These are phyloP conservation scores for Zygosaccharomyces kombuchaensis DNA, from an alignment of 805 yeast genomes.

Conservation along the genomic window DNA sequence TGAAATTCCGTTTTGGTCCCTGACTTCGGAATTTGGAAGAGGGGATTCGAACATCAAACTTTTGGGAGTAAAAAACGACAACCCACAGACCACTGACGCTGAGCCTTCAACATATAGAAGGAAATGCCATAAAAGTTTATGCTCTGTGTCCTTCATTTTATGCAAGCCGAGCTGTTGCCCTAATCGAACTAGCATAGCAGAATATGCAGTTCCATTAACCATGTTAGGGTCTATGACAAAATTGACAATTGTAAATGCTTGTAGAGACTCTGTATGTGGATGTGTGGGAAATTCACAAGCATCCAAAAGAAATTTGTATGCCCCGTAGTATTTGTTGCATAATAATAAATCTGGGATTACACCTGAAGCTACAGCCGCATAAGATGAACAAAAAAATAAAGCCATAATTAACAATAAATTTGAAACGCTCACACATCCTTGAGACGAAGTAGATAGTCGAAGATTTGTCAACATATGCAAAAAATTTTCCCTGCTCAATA, in stretches of 20 bases:
- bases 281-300: constrained; percentile 20
- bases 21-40: constrained; percentile 7
- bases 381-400: constrained; percentile 25
- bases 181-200: constrained; percentile 27
- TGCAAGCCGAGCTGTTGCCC: constrained; percentile 28
- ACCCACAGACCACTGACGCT: constrained; percentile 30
- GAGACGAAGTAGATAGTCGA: constrained; percentile 4
- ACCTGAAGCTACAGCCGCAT: constrained; percentile 26
- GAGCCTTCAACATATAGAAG: constrained; percentile 30
- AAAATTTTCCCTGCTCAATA: constrained; percentile 15
- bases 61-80: constrained; percentile 21
- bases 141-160: constrained; percentile 7
- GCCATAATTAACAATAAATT: constrained; percentile 19
- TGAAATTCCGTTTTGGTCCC: constrained; percentile 7
- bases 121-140: constrained; percentile 22
- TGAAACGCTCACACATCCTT: constrained; percentile 8
- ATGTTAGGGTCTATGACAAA: constrained; percentile 32
- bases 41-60: constrained; percentile 12
- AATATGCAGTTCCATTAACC: constrained; percentile 23
- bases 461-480: constrained; percentile 6
- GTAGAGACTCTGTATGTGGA: constrained; percentile 24
- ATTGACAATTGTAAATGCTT: constrained; percentile 22
- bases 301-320: constrained; percentile 18
- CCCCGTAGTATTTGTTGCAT: constrained; percentile 25
- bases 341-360: constrained; percentile 20